Base-by-base conservation (phyloP, 345 rosid genomes). In the Hibiscus tridactylites region DNA sequence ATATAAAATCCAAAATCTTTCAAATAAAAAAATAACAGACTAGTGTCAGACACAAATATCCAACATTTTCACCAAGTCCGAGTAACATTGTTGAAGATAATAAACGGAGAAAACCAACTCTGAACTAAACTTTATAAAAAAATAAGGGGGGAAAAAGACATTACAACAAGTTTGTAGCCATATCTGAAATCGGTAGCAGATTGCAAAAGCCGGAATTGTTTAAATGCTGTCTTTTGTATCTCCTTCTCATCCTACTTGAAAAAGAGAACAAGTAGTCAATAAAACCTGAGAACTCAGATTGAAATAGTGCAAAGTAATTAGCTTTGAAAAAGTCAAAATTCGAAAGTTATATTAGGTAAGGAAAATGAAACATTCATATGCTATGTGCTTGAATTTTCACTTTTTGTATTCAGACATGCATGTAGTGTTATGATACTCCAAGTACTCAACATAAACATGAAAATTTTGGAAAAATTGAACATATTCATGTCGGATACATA, bases 141-240 rank as follows among this genome's bases (percentile, higher is more conserved):
- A 46, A 53, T 42, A n/a, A 9, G 50, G 10, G 50, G 44, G 1
- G 54, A 21, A 39, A 21, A 17, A 69, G 70, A 73, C 78, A 77
- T 87, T 91, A 91, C 97, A 75, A 94, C 93, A 74, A 91, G 91
- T 82, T 91, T 94, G 91, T 94, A 91, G 79, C 98, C 98, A 74
- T 88, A 91, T 91, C 92, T 86, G 86, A 94, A 94, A 65, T 91
- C 92, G 1, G 89, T 81, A 19, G 97, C 87, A 1, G 86, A 64
- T 46, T 84, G 88, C 77, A 94, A 75, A 13, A 81, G 83, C 42
- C 93, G 95, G 74, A 80, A 78, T 80, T 91, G 97, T 82, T 83
- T 90, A 53, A 87, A 73, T 46, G 97, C 98, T 5, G 93, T 88
- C 86, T 87, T 90, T 73, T 90, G 93, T 76, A 90, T 91, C 79